A percentile compares a stretch with the other conserved stretches of the same genome.
Evolutionary conservation across 257 asterid species (phyloP).

Genomic region (Hygrophila difformis): DNA sequence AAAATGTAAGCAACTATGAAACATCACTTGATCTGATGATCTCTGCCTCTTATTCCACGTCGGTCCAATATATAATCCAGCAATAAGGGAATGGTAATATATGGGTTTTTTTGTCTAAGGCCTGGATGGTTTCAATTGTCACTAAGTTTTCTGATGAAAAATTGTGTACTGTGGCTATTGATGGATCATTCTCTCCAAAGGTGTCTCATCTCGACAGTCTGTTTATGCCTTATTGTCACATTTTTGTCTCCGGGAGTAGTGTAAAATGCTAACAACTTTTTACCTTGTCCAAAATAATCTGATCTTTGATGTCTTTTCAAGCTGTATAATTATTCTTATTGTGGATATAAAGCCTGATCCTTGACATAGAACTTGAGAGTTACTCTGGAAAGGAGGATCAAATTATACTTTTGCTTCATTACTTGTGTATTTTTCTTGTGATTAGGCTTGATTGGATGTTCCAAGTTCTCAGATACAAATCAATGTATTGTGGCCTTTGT

Average conservation of each 20-base stretch:
- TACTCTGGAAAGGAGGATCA: no score
- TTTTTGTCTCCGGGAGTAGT: no score
- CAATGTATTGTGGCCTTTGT: not conserved
- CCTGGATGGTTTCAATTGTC: not conserved
- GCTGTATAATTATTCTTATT: not conserved
- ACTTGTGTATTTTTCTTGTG: not conserved
- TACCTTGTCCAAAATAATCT: no score
- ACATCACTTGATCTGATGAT: constrained; percentile 10
- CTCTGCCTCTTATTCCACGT: not conserved
- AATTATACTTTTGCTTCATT: not conserved
- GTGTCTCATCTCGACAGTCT: not conserved
- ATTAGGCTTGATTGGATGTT: constrained; percentile 4
- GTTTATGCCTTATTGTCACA: no score
- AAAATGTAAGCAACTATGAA: not conserved
- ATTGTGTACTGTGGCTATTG: not conserved
- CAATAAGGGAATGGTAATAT: constrained; percentile 1
- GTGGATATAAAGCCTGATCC: not conserved
- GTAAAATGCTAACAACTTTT: no score
- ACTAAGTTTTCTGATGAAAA: constrained; percentile 1
- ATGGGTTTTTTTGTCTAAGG: not conserved
- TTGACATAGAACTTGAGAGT: not conserved
- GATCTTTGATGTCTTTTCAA: no score
- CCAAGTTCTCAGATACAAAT: not conserved
- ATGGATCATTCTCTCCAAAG: constrained; percentile 2
- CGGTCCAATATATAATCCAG: not conserved